These are phyloP conservation scores for Ulota crispa DNA, from an alignment of 225 moss, liverwort and hornwort genomes.

Conservation along the genomic window DNA sequence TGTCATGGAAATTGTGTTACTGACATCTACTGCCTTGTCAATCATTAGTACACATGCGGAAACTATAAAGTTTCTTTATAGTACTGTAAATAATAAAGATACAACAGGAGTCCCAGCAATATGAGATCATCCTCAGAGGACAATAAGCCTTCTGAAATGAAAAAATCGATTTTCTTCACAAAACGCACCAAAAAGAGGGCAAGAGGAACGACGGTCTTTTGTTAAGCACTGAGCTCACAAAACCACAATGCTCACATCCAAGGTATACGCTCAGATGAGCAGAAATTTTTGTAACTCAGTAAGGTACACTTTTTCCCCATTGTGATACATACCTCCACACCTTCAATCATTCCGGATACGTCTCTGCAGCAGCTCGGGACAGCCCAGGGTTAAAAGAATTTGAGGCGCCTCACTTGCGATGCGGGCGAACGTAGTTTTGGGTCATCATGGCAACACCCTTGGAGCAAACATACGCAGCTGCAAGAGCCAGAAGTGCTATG, in stretches of 20 bases:
- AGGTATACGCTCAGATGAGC: background rate
- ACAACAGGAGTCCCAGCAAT: background rate
- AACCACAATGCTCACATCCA: background rate
- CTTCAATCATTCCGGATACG: background rate
- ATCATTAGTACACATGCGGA: too few species aligned
- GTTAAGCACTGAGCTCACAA: background rate
- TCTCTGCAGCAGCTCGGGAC: background rate
- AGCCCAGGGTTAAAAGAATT: background rate
- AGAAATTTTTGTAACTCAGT: background rate
- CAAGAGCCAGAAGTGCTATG: slow-evolving; percentile 46
- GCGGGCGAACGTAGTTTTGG: slow-evolving; percentile 57
- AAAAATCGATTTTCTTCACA: background rate
- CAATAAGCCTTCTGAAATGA: background rate
- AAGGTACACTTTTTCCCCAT: background rate
- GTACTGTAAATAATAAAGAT: background rate
- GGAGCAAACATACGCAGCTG: slow-evolving; percentile 39
- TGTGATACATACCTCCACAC: background rate
- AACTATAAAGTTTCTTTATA: background rate
- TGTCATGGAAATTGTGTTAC: too few species aligned
- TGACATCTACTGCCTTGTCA: too few species aligned
- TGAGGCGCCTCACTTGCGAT: slow-evolving; percentile 35
- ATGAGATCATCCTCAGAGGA: background rate
- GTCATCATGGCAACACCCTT: slow-evolving; percentile 47
- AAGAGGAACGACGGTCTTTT: background rate
- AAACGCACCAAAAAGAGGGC: background rate